These are phyloP conservation scores for California macrophylla DNA, from an alignment of 441 rosid species.

Conservation along the genomic window DNA sequence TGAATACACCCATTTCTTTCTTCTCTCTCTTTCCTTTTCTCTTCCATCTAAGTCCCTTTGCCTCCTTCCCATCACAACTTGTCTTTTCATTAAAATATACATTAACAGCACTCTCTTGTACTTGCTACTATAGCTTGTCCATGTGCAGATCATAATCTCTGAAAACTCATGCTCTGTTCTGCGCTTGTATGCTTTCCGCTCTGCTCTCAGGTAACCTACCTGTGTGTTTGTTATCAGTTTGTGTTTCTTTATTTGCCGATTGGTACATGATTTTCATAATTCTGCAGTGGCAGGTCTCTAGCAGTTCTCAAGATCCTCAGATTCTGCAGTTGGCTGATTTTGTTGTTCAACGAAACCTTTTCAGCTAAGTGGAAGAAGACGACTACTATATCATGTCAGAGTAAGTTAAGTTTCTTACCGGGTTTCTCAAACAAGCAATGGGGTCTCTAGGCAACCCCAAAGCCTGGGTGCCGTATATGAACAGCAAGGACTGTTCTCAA, in stretches of 20 bases:
- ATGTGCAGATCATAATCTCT: background rate
- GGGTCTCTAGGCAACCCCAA: slow-evolving; percentile 36
- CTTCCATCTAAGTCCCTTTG: slow-evolving; percentile 20
- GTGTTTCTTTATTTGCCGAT: background rate
- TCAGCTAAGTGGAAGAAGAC: background rate
- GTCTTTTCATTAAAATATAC: slow-evolving; percentile 6
- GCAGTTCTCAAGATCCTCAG: background rate
- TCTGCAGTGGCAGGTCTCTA: background rate
- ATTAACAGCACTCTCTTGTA: slow-evolving; percentile 8
- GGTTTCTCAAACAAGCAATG: slow-evolving; percentile 23
- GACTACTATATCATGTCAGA: background rate
- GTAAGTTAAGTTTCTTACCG: background rate
- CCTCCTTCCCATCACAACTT: slow-evolving; percentile 15
- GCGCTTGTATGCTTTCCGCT: background rate
- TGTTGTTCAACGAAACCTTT: background rate
- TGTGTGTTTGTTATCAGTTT: slow-evolving; percentile 1
- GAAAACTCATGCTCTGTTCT: slow-evolving; percentile 3
- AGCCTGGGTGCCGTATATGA: slow-evolving; percentile 42
- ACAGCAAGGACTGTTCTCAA: slow-evolving; percentile 61
- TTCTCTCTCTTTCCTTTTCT: slow-evolving; percentile 4
- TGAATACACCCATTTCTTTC: slow-evolving; percentile 7
- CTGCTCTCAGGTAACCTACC: background rate
- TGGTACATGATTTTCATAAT: background rate
- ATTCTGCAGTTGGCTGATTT: background rate
- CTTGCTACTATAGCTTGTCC: slow-evolving; percentile 13